phyloP scores from a whole-genome alignment of 495 filamentous ascomycete species.

The Penicillium alfredii region DNA sequence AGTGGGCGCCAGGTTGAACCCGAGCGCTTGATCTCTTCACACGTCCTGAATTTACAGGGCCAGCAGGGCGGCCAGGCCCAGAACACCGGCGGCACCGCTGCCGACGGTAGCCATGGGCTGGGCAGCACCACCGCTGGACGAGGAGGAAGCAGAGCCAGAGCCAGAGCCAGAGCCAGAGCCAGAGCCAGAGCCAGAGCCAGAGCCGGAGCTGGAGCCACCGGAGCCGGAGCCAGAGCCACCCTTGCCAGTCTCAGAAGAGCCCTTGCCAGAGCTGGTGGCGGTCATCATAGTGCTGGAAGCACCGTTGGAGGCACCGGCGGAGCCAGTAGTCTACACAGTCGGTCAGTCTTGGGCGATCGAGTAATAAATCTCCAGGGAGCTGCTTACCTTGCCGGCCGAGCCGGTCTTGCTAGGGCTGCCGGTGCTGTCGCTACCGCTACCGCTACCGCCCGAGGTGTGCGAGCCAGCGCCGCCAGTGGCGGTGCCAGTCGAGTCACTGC shows the following conservation, averaged over 20 bases:
- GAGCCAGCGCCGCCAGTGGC: slow-evolving; percentile 10
- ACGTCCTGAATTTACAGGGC: slow-evolving; percentile 30
- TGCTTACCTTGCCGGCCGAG: too few relatives aligned
- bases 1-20: too few relatives aligned
- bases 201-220: slow-evolving; percentile 12
- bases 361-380: too few relatives aligned
- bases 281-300: slow-evolving; percentile 8
- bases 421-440: slow-evolving; percentile 10
- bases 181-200: slow-evolving; percentile 8
- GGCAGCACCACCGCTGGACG: slow-evolving; percentile 25
- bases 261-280: slow-evolving; percentile 8
- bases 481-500: neutral
- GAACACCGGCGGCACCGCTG: slow-evolving; percentile 31
- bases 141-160: slow-evolving; percentile 20
- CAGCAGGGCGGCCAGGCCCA: slow-evolving; percentile 38
- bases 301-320: slow-evolving; percentile 1
- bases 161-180: slow-evolving; percentile 4
- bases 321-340: slow-evolving; percentile 10
- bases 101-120: slow-evolving; percentile 31
- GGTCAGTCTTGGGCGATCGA: too few relatives aligned
- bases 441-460: slow-evolving; percentile 3
- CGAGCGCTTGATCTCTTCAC: neutral
- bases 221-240: slow-evolving; percentile 19
- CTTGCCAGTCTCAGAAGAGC: slow-evolving; percentile 8
- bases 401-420: neutral